Conservation (phyloP, 2,329 filamentous ascomycete genomes). For the Calonectria pauciramosa region DNA sequence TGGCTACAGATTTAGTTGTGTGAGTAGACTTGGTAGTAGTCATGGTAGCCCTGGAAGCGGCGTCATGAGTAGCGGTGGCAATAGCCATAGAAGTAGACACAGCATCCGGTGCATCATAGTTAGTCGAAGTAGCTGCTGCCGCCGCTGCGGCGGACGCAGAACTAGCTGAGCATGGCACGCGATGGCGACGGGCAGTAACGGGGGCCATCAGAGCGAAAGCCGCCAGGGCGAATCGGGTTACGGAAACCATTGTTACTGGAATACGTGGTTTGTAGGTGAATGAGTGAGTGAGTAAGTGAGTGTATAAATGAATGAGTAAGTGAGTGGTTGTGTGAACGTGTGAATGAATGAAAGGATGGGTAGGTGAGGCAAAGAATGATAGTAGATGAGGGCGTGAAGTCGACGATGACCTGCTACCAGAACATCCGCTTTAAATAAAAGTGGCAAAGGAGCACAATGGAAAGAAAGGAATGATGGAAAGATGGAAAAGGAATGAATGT, state of each 20-base stretch:
- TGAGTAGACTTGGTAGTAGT: not conserved
- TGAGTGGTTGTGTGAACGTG: not conserved
- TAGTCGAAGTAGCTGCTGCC: not conserved
- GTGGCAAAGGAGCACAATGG: not conserved
- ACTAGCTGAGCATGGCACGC: not conserved
- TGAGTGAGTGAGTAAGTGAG: not conserved
- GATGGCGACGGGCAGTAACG: conserved; percentile 29
- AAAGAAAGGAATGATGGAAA: not conserved
- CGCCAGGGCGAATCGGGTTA: conserved; percentile 30
- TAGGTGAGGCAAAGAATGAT: not conserved
- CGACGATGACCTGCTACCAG: not conserved
- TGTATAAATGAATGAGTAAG: not conserved
- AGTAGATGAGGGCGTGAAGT: not conserved
- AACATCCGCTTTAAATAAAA: not conserved
- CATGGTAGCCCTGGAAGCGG: not conserved
- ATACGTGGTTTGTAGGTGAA: not conserved
- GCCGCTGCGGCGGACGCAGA: not conserved
- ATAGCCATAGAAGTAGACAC: not conserved
- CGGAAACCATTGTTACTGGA: conserved; percentile 33
- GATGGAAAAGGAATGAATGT: conserved; percentile 12
- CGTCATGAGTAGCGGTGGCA: not conserved
- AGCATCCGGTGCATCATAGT: not conserved
- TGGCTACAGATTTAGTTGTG: not conserved
- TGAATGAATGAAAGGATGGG: not conserved
- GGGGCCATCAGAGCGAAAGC: conserved; percentile 32